Evolutionary conservation across 345 rosid genomes (phyloP), one percentile per base, ranked within the genome.

Genomic region (Leavenworthia alabamica): DNA sequence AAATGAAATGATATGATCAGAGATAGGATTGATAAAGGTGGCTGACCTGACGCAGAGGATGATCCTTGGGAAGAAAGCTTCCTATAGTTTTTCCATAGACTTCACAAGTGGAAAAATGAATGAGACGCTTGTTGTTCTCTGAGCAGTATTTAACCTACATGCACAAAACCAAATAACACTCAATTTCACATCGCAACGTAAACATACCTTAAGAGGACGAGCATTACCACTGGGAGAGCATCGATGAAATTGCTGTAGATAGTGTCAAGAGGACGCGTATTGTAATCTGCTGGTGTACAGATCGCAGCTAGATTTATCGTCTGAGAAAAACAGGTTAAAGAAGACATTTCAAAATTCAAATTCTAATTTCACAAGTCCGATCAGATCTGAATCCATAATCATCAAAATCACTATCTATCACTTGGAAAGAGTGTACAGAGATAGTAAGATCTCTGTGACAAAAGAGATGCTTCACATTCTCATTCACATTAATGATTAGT

Each of bases 221-320:
- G 4, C 1, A 32, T 31, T 81, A 94, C 99, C 90, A 94, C 99
- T 1, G 99, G 99, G 28, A 94, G 96, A 45, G 97, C 99, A 73
- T 94, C 99, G 13, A 88, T 84, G 80, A 94, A 94, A 68, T 94
- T 94, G 80, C 99, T 94, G 85, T 90, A 94, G 77, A 90, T 94
- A 29, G 97, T 94, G 59, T 94, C 97, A 57, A 94, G 82, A 2
- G 99, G 97, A 58, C 99, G 97, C 31, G 99, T 94, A 75, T 94
- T 94, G 78, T 94, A 94, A 75, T 94, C 99, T 1, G 99, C 99
- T 24, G 99, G 99, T 37, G 97, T 94, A 72, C 99, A 94, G 78
- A 94, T 94, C 74, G 99, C 99, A 12, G 99, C 99, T 1, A 94
- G 86, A 80, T 94, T 94, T 33, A 94, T 84, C 16, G 86, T 86